Evolutionary conservation across 169 alveolate genomes (phyloP), one percentile per base, ranked within the genome.

Genomic region (Miamiensis avidus): DNA sequence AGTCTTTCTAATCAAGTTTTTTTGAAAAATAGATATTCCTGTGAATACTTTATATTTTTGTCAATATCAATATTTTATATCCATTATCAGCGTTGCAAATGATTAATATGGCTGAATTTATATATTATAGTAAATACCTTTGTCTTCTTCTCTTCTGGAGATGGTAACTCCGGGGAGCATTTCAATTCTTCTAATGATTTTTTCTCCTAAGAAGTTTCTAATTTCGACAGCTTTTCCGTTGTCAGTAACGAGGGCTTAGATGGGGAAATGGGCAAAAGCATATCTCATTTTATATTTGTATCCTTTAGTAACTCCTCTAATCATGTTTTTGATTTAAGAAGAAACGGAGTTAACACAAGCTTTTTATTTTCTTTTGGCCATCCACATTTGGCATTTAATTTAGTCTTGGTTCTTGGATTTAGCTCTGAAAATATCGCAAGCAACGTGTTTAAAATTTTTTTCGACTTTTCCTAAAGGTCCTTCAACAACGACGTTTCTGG

Each of bases 191-290:
- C 99, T 96, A 81, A 98, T 99, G 83, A 98, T 97, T 95, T 98
- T 98, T 94, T 99, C 99, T 74, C 99, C 99, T 93, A 99, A 94
- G 95, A 98, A 99, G 98, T 99, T 99, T 87, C 99, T 97, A 92
- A 99, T 96, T 94, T 99, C 99, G 87, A 99, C 97, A 78, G 97
- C 93, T 84, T 91, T 94, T 74, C 99, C 99, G 89, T 98, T 98
- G 84, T 98, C 96, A 34, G 97, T 93, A 87, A 99, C 96, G 95
- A 96, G 96, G 33, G 98, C 97, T 94, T 98, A 98, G 93, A 99
- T 99, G 88, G 99, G 99, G 97, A 98, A 99, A 94, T 99, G 99
- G 69, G 99, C 99, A 89, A 98, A 98, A 75, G 99, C 99, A 64
- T 98, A 96, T 91, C 99, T 98, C 99, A 99, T 99, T 97, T 99